A percentile compares a stretch with the other conserved stretches of the same genome.
These are phyloP conservation scores for Penicilliopsis zonata DNA, from an alignment of 495 filamentous ascomycete species.

Conservation along the genomic window DNA sequence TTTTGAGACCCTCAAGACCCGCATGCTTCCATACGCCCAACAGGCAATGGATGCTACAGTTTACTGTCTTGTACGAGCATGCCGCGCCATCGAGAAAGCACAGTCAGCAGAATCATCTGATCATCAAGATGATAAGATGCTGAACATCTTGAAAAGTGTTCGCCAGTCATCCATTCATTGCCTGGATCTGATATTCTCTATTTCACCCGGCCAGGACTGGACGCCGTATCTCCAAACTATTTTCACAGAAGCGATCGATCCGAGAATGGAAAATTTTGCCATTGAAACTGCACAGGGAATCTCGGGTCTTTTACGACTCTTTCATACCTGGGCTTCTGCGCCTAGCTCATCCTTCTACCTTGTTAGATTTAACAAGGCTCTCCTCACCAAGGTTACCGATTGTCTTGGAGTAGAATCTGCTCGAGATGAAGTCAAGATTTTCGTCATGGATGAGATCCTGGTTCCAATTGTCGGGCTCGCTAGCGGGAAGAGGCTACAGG, in stretches of 20 bases:
- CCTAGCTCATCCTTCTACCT: constrained; percentile 57
- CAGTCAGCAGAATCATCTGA: constrained; percentile 24
- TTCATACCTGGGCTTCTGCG: constrained; percentile 66
- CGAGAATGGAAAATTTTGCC: constrained; percentile 67
- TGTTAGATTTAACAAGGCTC: constrained; percentile 43
- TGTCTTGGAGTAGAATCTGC: constrained; percentile 60
- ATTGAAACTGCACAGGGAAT: constrained; percentile 80
- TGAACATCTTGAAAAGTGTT: constrained; percentile 53
- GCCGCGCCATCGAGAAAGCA: constrained; percentile 38
- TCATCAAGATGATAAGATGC: constrained; percentile 27
- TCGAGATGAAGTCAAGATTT: constrained; percentile 81
- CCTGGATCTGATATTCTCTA: constrained; percentile 62
- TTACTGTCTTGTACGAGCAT: constrained; percentile 66
- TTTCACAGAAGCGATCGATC: constrained; percentile 61
- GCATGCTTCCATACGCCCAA: constrained; percentile 46
- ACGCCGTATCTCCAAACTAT: constrained; percentile 54
- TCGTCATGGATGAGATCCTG: constrained; percentile 62
- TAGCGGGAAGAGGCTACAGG: constrained; percentile 30
- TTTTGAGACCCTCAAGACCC: constrained; percentile 65
- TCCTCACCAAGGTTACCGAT: constrained; percentile 59
- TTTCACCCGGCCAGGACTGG: constrained; percentile 56
- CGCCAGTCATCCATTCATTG: constrained; percentile 68
- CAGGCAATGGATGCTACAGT: constrained; percentile 61
- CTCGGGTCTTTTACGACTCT: constrained; percentile 68
- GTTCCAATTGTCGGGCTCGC: constrained; percentile 45